Base-by-base conservation (phyloP, 306 rosid species). In the Acacia confusa region DNA sequence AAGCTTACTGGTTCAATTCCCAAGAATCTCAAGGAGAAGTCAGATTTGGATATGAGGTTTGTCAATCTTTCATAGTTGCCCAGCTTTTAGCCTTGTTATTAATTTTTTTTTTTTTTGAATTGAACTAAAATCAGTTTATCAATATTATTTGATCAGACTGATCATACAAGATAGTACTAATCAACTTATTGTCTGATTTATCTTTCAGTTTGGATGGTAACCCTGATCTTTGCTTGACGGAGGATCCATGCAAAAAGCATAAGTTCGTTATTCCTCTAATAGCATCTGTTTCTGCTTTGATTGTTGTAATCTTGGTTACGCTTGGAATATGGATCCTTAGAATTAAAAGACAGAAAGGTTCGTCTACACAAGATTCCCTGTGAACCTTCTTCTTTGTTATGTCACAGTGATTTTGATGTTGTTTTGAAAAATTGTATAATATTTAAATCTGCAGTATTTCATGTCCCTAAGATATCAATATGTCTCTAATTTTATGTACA, bases 1-100 rank as follows among this genome's bases (percentile, higher is more conserved):
- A 76, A 76, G 41, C 70, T 81, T 67, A 63, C 66, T 20, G 84
- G 87, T 28, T 25, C 79, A 52, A 58, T 84, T 64, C 87, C 87
- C 11, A 47, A 15, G 34, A 67, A 60, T 50, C 84, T 84, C 9
- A 38, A 70, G 82, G 76, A 24, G 58, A 84, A 41, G 41, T 50
- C 79, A 16, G 60, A 45, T 71, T 70, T 79, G 30, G 10, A 3
- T 19, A 25, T 79, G 47, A 79, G 82, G 82, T 79, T 79, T 38
- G 10, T 52, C 36, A 6, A 27, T 58, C 25, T 77, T 13, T 34
- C 13, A 34, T 0, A 71, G 41, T 45, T 47, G 4, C 34, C 41
- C 13, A 45, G 50, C 57, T 14, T 45, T 32, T 45, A 24, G 10
- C 40, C 16, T 50, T 47, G 8, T 41, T 44, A 30, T 30, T n/a